These are phyloP conservation scores for Rutstroemia sydowiana DNA, from an alignment of 2,329 filamentous ascomycete species.

Conservation along the genomic window DNA sequence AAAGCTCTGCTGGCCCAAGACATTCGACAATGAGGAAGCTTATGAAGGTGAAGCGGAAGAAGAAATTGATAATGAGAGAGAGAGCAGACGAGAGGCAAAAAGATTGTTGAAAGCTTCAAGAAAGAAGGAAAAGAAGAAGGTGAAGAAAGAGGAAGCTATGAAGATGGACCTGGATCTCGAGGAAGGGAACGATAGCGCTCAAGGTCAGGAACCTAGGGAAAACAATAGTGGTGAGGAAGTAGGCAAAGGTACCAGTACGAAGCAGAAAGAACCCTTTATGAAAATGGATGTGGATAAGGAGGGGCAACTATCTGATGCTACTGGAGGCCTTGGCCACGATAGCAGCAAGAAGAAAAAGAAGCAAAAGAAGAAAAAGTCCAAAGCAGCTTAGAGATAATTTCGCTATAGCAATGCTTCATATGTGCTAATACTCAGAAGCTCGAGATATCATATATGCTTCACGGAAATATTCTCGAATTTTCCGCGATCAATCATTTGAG, in stretches of 20 bases:
- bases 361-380: neutral
- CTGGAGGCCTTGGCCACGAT: neutral
- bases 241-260: neutral
- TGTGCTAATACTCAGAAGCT: too few species aligned
- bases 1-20: slow-evolving; percentile 6
- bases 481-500: too few species aligned
- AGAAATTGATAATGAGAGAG: slow-evolving; percentile 1
- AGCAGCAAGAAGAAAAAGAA: neutral
- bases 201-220: neutral
- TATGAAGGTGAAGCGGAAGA: slow-evolving; percentile 6
- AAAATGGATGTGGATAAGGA: neutral
- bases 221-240: neutral
- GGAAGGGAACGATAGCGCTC: neutral
- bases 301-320: neutral
- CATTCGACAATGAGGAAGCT: neutral
- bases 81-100: slow-evolving; percentile 5
- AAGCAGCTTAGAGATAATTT: neutral
- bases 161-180: slow-evolving; percentile 5
- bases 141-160: slow-evolving; percentile 3
- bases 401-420: too few species aligned
- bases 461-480: too few species aligned
- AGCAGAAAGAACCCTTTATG: neutral
- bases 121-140: slow-evolving; percentile 8
- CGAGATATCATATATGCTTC: too few species aligned
- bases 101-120: neutral